These are phyloP conservation scores for Lipomyces orientalis DNA, from an alignment of 805 yeast genomes.

Conservation along the genomic window DNA sequence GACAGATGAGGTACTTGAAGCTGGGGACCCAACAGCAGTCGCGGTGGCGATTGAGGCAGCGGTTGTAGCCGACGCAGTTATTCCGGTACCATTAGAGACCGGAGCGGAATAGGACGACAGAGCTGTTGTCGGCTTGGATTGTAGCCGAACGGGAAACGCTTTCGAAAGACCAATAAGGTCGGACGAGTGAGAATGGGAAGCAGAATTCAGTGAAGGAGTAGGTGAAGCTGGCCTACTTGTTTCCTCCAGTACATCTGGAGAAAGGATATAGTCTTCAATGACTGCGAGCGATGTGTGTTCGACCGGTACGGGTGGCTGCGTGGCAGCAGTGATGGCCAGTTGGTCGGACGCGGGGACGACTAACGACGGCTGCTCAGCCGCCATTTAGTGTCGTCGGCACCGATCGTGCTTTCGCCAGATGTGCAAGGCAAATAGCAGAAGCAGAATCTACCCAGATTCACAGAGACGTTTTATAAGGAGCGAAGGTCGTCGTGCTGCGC, in stretches of 20 bases:
- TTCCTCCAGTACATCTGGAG: constrained; percentile 27
- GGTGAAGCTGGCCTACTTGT: constrained; percentile 16
- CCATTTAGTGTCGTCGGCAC: constrained; percentile 20
- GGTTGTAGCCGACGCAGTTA: constrained; percentile 20
- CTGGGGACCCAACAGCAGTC: constrained; percentile 21
- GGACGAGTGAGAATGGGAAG: constrained; percentile 13
- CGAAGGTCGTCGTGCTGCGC: not conserved
- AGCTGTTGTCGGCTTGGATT: constrained; percentile 41
- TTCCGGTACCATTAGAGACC: constrained; percentile 12
- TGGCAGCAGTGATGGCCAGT: constrained; percentile 24
- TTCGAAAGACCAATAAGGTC: constrained; percentile 31
- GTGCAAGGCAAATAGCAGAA: not conserved
- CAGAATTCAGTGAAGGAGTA: constrained; percentile 5
- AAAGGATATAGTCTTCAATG: constrained; percentile 33
- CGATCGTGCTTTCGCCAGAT: constrained; percentile 9
- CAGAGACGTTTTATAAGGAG: not conserved
- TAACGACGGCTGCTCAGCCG: constrained; percentile 16
- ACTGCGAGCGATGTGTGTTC: constrained; percentile 20
- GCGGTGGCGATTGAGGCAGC: constrained; percentile 19
- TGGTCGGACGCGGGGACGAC: constrained; percentile 14
- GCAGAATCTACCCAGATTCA: not conserved
- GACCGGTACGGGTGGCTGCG: constrained; percentile 27
- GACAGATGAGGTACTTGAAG: constrained; percentile 21
- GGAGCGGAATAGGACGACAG: constrained; percentile 34
- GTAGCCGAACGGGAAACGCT: constrained; percentile 35